phyloP scores from a whole-genome alignment of 441 rosid genomes.

The Hura crepitans region DNA sequence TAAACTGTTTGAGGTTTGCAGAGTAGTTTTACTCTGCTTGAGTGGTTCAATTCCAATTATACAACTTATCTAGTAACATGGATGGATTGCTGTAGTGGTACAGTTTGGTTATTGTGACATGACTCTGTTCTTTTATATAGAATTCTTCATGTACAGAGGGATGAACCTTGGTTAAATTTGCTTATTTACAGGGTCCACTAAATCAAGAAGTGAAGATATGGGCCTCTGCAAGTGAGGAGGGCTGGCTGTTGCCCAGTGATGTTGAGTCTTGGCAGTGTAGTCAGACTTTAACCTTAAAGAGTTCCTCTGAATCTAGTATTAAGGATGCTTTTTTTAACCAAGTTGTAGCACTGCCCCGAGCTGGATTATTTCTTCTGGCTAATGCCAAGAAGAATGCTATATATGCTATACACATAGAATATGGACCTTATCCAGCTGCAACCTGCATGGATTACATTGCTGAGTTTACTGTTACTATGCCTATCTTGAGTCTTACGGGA shows the following conservation, averaged over 20 bases:
- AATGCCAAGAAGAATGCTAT: constrained; percentile 90
- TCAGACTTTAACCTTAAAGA: constrained; percentile 70
- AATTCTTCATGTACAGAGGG: constrained; percentile 7
- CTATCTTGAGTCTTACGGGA: constrained; percentile 86
- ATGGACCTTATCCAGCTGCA: constrained; percentile 68
- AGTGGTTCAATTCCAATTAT: background rate
- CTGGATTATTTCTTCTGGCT: constrained; percentile 70
- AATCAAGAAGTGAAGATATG: constrained; percentile 86
- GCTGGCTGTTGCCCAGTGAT: constrained; percentile 76
- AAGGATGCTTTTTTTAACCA: constrained; percentile 84
- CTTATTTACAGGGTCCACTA: constrained; percentile 56
- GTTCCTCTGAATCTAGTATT: constrained; percentile 54
- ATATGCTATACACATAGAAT: constrained; percentile 78
- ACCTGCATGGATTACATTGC: constrained; percentile 81
- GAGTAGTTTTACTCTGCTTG: constrained; percentile 5
- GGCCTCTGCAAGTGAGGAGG: constrained; percentile 73
- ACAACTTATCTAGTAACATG: background rate
- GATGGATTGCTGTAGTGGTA: background rate
- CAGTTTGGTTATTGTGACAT: background rate
- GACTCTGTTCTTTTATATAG: background rate
- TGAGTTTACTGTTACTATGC: constrained; percentile 85
- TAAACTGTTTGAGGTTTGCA: background rate
- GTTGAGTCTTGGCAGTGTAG: constrained; percentile 71
- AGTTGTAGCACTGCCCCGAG: constrained; percentile 64
- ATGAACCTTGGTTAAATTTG: constrained; percentile 6